These are phyloP conservation scores for Paramecium biaurelia DNA, from an alignment of 73 alveolate species.

Conservation along the genomic window DNA sequence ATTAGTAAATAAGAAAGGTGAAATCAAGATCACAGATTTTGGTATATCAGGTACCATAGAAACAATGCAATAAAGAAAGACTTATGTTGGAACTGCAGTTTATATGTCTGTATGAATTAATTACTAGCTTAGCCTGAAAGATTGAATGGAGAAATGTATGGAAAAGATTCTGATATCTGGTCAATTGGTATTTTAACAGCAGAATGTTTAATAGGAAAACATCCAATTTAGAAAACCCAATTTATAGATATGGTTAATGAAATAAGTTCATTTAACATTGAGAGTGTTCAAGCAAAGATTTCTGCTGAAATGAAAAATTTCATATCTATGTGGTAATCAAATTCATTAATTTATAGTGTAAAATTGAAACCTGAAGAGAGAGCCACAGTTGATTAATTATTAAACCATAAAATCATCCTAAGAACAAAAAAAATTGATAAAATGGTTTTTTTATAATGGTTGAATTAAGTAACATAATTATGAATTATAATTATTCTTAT, in stretches of 20 bases:
- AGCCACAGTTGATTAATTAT: slow-evolving; percentile 76
- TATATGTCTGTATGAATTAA: slow-evolving; percentile 73
- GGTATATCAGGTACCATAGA: slow-evolving; percentile 87
- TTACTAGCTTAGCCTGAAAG: slow-evolving; percentile 80
- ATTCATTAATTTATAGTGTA: slow-evolving; percentile 42
- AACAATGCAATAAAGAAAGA: slow-evolving; percentile 77
- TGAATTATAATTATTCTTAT: background rate
- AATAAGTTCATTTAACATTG: slow-evolving; percentile 71
- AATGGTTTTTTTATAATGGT: slow-evolving; percentile 29
- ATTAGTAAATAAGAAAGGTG: slow-evolving; percentile 87
- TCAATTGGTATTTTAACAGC: slow-evolving; percentile 87
- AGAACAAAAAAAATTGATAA: slow-evolving; percentile 44
- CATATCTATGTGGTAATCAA: slow-evolving; percentile 53
- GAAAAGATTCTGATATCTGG: slow-evolving; percentile 93
- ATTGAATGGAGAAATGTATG: slow-evolving; percentile 91
- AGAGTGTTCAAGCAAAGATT: slow-evolving; percentile 71
- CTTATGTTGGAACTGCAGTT: slow-evolving; percentile 91
- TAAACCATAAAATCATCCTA: slow-evolving; percentile 70
- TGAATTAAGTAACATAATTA: slow-evolving; percentile 17
- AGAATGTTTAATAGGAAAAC: slow-evolving; percentile 89
- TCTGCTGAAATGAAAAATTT: slow-evolving; percentile 81
- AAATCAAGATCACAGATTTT: slow-evolving; percentile 92
- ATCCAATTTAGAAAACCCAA: slow-evolving; percentile 79
- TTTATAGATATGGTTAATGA: slow-evolving; percentile 77
- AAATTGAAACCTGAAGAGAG: slow-evolving; percentile 87